A percentile compares a stretch with the other conserved stretches of the same genome.
These are phyloP conservation scores for Phalaenopsis hybrid DNA, from an alignment of 116 monocot species.

Conservation along the genomic window DNA sequence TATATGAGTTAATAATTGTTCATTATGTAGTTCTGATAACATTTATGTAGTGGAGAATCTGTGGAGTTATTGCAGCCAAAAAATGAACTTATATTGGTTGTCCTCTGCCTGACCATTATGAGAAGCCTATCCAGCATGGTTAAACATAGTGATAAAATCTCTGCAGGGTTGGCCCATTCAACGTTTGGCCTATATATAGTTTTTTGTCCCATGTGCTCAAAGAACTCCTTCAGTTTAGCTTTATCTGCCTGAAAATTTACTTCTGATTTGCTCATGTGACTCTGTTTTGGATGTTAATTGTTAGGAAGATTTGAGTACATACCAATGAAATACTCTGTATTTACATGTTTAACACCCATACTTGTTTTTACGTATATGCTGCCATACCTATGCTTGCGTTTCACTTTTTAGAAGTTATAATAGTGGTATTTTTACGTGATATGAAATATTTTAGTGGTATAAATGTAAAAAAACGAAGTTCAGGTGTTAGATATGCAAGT, in stretches of 20 bases:
- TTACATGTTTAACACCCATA: neutral
- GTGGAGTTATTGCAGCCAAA: neutral
- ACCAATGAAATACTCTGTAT: neutral
- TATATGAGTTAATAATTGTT: neutral
- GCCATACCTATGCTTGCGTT: too few relatives aligned
- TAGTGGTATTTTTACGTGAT: too few relatives aligned
- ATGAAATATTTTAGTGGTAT: too few relatives aligned
- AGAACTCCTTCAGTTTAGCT: neutral
- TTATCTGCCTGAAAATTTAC: neutral
- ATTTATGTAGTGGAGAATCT: neutral
- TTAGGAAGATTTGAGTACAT: neutral
- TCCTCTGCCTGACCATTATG: neutral
- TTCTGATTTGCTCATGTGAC: neutral
- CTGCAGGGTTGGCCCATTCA: neutral
- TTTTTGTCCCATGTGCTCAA: conserved; percentile 3
- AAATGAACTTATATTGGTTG: neutral
- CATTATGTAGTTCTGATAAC: neutral
- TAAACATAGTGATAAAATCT: neutral
- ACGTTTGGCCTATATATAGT: neutral
- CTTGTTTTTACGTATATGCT: too few relatives aligned
- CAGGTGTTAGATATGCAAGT: too few relatives aligned
- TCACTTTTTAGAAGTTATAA: too few relatives aligned
- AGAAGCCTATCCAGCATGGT: neutral
- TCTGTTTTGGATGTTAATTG: neutral
- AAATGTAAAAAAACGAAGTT: too few relatives aligned